Evolutionary conservation across 1,284 basidiomycete genomes (phyloP).

Genomic region (Moesziomyces globuligerus): DNA sequence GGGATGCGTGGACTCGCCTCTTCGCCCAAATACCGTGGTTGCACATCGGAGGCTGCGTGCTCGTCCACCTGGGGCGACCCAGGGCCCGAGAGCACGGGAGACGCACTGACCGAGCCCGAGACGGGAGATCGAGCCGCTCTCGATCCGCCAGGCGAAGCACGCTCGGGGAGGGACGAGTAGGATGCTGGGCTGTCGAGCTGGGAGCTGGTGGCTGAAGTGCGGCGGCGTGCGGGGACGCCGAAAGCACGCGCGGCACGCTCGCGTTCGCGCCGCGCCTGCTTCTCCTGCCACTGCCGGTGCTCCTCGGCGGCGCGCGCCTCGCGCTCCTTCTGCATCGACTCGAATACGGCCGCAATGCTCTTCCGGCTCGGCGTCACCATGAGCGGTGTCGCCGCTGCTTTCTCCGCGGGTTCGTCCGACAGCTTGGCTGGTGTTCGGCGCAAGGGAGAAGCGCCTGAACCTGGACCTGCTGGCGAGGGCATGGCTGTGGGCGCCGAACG

Average conservation of each 20-base stretch:
- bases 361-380: constrained; percentile 28
- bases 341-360: constrained; percentile 49
- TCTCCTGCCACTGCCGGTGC: constrained; percentile 36
- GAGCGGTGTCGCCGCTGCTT: constrained; percentile 1
- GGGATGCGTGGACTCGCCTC: constrained; percentile 22
- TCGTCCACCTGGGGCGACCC: constrained; percentile 34
- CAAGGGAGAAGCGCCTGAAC: constrained; percentile 6
- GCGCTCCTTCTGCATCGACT: constrained; percentile 46
- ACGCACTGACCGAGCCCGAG: constrained; percentile 5
- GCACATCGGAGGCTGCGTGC: constrained; percentile 9
- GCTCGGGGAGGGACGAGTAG: not conserved
- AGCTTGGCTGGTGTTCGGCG: constrained; percentile 7
- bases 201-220: constrained; percentile 15
- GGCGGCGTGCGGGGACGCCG: constrained; percentile 8
- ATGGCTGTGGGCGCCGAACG: not conserved
- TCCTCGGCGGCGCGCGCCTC: constrained; percentile 34
- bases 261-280: constrained; percentile 34
- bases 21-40: constrained; percentile 22
- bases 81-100: constrained; percentile 16
- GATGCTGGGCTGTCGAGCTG: constrained; percentile 19
- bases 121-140: constrained; percentile 5
- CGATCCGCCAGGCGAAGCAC: not conserved
- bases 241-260: constrained; percentile 43
- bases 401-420: not conserved
- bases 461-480: constrained; percentile 2